phyloP scores from a whole-genome alignment of 805 yeast genomes.

The Wickerhamiella dianesei region DNA sequence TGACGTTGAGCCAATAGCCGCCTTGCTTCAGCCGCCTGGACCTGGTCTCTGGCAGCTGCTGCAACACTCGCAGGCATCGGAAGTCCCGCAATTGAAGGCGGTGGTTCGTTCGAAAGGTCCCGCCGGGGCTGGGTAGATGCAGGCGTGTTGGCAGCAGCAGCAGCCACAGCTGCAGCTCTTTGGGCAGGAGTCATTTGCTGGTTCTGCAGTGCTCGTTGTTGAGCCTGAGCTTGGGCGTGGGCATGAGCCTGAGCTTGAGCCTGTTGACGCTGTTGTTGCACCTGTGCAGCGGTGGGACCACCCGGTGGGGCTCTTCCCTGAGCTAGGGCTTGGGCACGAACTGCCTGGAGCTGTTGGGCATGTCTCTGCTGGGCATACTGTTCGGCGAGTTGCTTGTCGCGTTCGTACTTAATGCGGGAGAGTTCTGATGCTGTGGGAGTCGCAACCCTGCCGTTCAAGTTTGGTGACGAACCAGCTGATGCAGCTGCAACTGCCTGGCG shows the following conservation, averaged over 20 bases:
- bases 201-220: background rate
- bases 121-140: background rate
- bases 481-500: slow-evolving; percentile 19
- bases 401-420: slow-evolving; percentile 66
- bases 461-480: slow-evolving; percentile 2
- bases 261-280: background rate
- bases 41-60: slow-evolving; percentile 14
- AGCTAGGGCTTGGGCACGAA: background rate
- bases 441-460: background rate
- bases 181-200: background rate
- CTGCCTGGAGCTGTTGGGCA: slow-evolving; percentile 5
- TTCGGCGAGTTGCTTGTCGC: slow-evolving; percentile 76
- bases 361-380: slow-evolving; percentile 24
- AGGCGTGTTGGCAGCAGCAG: slow-evolving; percentile 1
- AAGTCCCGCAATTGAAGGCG: slow-evolving; percentile 19
- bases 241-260: slow-evolving; percentile 1
- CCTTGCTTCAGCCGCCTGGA: background rate
- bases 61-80: slow-evolving; percentile 21
- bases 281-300: background rate
- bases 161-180: background rate
- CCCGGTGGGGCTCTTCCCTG: background rate
- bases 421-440: slow-evolving; percentile 70
- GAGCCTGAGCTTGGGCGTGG: background rate
- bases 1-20: background rate
- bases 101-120: slow-evolving; percentile 2